phyloP scores from a whole-genome alignment of 2,329 filamentous ascomycete genomes.

The Magnaporthiopsis poae region DNA sequence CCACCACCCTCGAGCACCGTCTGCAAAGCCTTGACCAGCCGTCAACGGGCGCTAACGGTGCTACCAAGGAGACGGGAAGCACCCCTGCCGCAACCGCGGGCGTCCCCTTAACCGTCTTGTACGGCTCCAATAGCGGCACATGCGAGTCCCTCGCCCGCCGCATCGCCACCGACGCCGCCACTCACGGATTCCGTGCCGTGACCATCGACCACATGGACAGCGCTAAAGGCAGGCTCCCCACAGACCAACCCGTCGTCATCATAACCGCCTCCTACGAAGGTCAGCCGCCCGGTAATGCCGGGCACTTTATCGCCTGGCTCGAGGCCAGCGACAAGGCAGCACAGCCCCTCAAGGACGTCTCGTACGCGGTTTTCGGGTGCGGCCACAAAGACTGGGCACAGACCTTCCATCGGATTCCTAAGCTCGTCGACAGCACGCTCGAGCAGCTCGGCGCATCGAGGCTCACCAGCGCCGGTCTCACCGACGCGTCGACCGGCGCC shows the following conservation, averaged over 20 bases:
- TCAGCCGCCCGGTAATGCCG: constrained; percentile 60
- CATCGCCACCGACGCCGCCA: constrained; percentile 47
- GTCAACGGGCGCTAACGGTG: neutral
- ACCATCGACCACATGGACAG: constrained; percentile 47
- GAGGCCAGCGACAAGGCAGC: constrained; percentile 34
- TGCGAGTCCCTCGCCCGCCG: constrained; percentile 58
- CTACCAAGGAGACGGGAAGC: neutral
- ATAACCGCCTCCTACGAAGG: constrained; percentile 63
- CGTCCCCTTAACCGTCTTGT: constrained; percentile 49
- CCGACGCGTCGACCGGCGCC: constrained; percentile 52
- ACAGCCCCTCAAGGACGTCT: constrained; percentile 42
- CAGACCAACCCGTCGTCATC: constrained; percentile 42
- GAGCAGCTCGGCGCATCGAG: constrained; percentile 33
- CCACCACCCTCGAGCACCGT: constrained; percentile 32
- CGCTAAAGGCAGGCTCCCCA: constrained; percentile 50
- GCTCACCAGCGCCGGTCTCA: constrained; percentile 39
- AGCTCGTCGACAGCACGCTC: constrained; percentile 44
- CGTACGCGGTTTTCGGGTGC: constrained; percentile 60
- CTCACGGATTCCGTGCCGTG: constrained; percentile 46
- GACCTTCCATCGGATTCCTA: constrained; percentile 59
- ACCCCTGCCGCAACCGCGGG: constrained; percentile 11
- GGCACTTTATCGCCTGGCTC: constrained; percentile 58
- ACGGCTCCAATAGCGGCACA: constrained; percentile 63
- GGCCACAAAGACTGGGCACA: constrained; percentile 45
- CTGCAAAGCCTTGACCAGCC: constrained; percentile 23